Base-by-base conservation (phyloP, 768 basidiomycete genomes). In the Amanita inopinata region DNA sequence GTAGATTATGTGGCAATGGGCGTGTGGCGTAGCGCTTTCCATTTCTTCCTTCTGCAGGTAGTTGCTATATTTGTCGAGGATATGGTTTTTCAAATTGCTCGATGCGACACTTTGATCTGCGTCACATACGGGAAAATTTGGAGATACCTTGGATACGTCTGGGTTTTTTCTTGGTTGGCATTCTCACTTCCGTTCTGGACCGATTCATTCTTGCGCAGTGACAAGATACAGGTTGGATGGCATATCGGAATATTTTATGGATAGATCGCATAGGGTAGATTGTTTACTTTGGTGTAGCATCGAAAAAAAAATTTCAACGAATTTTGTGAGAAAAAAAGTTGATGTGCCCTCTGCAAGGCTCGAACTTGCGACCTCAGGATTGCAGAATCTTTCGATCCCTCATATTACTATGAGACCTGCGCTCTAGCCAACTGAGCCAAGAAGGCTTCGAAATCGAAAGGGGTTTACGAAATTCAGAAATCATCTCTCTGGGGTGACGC, bases 341-440 rank as follows among this genome's bases (percentile, higher is more conserved):
- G n/a, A n/a, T n/a, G n/a, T 47, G 46, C 46, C 46, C 41, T 37
- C 46, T 43, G 46, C 37, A 37, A 47, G 46, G 41, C 25, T 47
- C 41, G 46, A 47, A 43, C 46, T 47, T 43, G 43, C 43, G 46
- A 46, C 40, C 40, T 46, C 34, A 39, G 36, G 40, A 38, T 32
- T 32, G n/a, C n/a, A 55, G 49, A 52, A 47, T 2, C 0, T 2
- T n/a, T 0, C 0, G 15, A 19, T 49, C 54, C 49, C 51, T 65
- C 65, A 65, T 57, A 38, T 6, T 19, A 12, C 51, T 70, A 70
- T 69, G 67, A 70, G 67, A 70, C 69, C 69, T 67, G 68, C 67
- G 69, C 67, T 69, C 67, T 69, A 70, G 55, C 67, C 67, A 69
- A 66, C 67, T 69, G 67, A 69, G 67, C 69, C 69, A 69, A 62